Evolutionary conservation across 2,329 filamentous ascomycete genomes (phyloP).

Genomic region (Ascochyta pisi): DNA sequence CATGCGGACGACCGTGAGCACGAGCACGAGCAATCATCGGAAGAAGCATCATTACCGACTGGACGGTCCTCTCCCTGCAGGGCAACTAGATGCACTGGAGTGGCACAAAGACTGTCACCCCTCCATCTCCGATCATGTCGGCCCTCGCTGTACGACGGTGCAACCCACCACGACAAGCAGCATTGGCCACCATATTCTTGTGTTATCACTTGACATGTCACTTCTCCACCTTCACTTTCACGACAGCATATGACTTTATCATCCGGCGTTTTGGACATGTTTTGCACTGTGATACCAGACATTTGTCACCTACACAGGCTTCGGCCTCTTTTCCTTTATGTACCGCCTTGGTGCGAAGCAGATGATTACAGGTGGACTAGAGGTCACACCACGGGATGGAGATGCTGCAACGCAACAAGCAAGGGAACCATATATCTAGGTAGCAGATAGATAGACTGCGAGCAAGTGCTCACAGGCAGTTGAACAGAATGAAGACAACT

Average conservation of each 20-base stretch:
- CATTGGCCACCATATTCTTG: constrained; percentile 11
- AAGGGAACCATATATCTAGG: constrained; percentile 11
- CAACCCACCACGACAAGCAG: constrained; percentile 5
- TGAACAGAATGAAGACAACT: constrained; percentile 16
- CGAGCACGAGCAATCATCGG: constrained; percentile 9
- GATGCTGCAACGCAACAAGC: constrained; percentile 15
- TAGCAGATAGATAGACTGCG: constrained; percentile 6
- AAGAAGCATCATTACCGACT: constrained; percentile 11
- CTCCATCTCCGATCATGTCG: constrained; percentile 4
- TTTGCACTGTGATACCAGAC: constrained; percentile 49
- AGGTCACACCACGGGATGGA: constrained; percentile 16
- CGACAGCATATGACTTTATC: constrained; percentile 38
- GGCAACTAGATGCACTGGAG: constrained; percentile 4
- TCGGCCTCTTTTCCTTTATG: constrained; percentile 27
- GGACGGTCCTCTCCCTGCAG: constrained; percentile 11
- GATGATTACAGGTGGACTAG: constrained; percentile 13
- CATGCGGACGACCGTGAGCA: constrained; percentile 7
- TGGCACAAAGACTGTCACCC: constrained; percentile 14
- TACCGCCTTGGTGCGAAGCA: constrained; percentile 11
- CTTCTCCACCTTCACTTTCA: constrained; percentile 34
- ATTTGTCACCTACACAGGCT: constrained; percentile 44
- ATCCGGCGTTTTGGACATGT: constrained; percentile 38
- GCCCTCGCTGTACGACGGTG: constrained; percentile 10
- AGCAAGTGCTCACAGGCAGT: constrained; percentile 9
- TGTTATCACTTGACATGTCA: constrained; percentile 27